Conservation (phyloP, 495 filamentous ascomycete genomes). For the Rostrohypoxylon terebratum region DNA sequence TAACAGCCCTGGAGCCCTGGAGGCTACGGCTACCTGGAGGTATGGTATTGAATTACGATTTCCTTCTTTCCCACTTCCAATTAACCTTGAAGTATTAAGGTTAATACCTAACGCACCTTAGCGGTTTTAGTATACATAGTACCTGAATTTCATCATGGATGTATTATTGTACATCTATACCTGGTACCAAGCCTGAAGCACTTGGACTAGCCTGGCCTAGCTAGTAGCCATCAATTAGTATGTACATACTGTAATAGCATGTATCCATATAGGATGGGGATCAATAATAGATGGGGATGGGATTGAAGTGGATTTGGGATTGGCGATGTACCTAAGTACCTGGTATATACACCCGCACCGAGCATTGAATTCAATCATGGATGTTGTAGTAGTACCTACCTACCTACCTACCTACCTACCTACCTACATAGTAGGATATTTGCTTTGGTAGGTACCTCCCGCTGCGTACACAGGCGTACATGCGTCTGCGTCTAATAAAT, state of each 20-base stretch:
- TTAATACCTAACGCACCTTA: constrained; percentile 19
- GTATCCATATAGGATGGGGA: neutral
- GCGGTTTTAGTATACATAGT: constrained; percentile 4
- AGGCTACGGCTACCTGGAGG: too few species aligned
- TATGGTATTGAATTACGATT: neutral
- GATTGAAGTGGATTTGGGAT: constrained; percentile 1
- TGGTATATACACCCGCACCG: neutral
- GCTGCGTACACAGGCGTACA: neutral
- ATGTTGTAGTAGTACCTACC: too few species aligned
- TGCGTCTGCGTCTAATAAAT: neutral
- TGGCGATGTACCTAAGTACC: constrained; percentile 20
- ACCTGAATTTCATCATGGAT: constrained; percentile 4
- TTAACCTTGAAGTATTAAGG: constrained; percentile 19
- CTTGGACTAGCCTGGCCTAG: constrained; percentile 9
- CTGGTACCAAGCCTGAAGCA: neutral
- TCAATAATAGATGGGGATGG: neutral
- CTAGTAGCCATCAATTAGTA: constrained; percentile 1
- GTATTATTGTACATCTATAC: neutral
- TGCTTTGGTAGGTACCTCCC: neutral
- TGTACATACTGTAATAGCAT: neutral
- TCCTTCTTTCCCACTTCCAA: constrained; percentile 13
- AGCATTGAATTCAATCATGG: neutral
- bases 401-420: too few species aligned
- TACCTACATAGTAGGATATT: neutral
- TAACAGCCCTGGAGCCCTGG: too few species aligned